Evolutionary conservation across 345 rosid genomes (phyloP), one percentile per base, ranked within the genome.

Genomic region (Syzygium aqueum): DNA sequence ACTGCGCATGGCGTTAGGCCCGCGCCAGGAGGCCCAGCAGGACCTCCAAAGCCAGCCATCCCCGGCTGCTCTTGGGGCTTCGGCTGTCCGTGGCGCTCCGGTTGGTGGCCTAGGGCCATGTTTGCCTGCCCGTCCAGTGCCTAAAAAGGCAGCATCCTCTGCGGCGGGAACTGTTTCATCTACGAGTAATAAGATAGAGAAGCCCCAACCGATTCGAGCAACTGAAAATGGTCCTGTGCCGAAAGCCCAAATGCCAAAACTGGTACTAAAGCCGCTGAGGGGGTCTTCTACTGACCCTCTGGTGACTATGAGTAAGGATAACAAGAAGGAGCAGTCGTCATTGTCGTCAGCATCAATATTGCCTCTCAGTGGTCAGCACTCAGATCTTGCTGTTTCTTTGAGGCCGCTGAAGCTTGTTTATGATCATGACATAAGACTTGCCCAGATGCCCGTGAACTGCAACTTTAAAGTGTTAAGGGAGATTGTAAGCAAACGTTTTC

Each of bases 41-140:
- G 98, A 95, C 89, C 95, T 93, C 85, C 98, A 93, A 85, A 96
- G 99, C 85, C 93, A 97, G 12, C 99, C 99, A 11, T 96, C 99
- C 46, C 99, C 99, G 8, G 99, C 99, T 57, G 99, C 99, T n/a
- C 94, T 97, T 17, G 99, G 99, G 77, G 99, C 99, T 43, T 97
- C 99, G 25, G 99, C 99, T 4, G 97, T 97, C 27, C 94, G 98
- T 37, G 99, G 99, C 40, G 96, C 99, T 10, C 99, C 99, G 0
- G 92, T 96, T 77, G 91, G 91, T 86, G 99, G 99, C 27, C 96
- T 96, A 83, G 99, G 99, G 43, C 95, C 99, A 65, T 95, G 99
- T 89, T 93, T 97, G 87, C 99, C 99, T 61, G 94, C 98, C 59
- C 94, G 99, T 6, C 91, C 96, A 0, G 94, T 92, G 51, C 91